Base-by-base conservation (phyloP, 139 green algal species). In the Bryopsis sp. region DNA sequence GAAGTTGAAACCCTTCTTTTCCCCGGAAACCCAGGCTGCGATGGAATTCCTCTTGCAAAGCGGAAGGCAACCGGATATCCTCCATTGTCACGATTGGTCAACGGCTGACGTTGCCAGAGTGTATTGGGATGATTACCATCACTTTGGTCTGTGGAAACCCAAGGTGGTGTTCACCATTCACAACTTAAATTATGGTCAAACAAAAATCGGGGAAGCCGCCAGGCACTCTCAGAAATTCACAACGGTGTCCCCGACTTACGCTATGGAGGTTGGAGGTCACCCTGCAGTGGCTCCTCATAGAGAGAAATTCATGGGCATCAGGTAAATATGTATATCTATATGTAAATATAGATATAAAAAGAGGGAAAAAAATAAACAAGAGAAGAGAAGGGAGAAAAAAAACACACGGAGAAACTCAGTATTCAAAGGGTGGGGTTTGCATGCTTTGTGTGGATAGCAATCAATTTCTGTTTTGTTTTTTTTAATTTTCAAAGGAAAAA, bases 51-150 rank as follows among this genome's bases (percentile, higher is more conserved):
- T 99, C 32, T 78, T 90, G 61, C 73, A 81, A 54, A 81, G 76
- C 0, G 64, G 65, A 33, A 64, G 80, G 32, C 69, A 86, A 54
- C 75, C 91, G 3, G 90, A 98, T 84, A 92, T 99, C 72, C 77
- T 99, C 58, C 94, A 99, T 81, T 92, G 83, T 79, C 94, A 99
- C 82, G 94, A 99, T 81, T 96, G 89, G 89, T 80, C 85, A 70
- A 95, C 88, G 11, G 94, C 94, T 5, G 79, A 87, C n/a, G 80
- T 88, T 7, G 82, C 80, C 39, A 78, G 78, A 72, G 48, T 57
- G 2, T 90, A 87, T 67, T 91, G 80, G 86, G 68, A 82, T 3
- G 76, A 94, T 50, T 97, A 96, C 84, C 81, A 95, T 48, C 48
- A 85, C 26, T 90, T 89, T 59, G 91, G 92, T 35, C 79, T 98